phyloP scores from a whole-genome alignment of 352 stramenopile genomes.

The Globisporangium alternatum region DNA sequence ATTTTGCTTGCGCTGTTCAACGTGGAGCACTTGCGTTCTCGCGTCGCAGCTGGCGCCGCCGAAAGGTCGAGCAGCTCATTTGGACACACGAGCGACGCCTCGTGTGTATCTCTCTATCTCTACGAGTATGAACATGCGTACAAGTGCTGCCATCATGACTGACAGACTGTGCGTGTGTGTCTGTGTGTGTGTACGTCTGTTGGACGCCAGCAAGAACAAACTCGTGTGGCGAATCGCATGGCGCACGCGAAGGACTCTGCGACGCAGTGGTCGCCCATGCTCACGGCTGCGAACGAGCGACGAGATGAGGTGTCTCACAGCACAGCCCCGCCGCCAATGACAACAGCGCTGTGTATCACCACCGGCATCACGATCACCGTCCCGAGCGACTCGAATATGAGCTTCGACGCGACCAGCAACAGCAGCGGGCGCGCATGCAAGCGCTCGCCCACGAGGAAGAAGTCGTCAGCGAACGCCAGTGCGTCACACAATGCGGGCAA shows the following conservation, averaged over 20 bases:
- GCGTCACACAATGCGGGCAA: not conserved
- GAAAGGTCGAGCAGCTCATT: conserved; percentile 10
- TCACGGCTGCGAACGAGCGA: not conserved
- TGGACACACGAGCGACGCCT: not conserved
- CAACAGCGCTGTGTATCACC: not conserved
- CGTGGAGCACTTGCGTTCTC: not conserved
- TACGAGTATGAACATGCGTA: not conserved
- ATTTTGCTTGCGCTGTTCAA: not conserved
- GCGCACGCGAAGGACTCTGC: not conserved
- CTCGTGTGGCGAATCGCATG: not conserved
- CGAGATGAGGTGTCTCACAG: not conserved
- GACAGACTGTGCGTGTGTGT: not conserved
- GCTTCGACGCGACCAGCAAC: not conserved
- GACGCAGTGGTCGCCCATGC: conserved; percentile 1
- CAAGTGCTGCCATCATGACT: not conserved
- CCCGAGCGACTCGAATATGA: not conserved
- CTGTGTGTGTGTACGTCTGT: not conserved
- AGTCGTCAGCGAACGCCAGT: not conserved
- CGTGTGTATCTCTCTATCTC: not conserved
- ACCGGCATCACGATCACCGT: not conserved
- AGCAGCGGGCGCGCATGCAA: not conserved
- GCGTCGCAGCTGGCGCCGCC: conserved; percentile 2
- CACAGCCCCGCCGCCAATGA: not conserved
- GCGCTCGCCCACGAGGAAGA: not conserved
- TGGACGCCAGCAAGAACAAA: not conserved